Evolutionary conservation across 768 basidiomycete genomes (phyloP).

Genomic region (Tricholoma flavovirens): DNA sequence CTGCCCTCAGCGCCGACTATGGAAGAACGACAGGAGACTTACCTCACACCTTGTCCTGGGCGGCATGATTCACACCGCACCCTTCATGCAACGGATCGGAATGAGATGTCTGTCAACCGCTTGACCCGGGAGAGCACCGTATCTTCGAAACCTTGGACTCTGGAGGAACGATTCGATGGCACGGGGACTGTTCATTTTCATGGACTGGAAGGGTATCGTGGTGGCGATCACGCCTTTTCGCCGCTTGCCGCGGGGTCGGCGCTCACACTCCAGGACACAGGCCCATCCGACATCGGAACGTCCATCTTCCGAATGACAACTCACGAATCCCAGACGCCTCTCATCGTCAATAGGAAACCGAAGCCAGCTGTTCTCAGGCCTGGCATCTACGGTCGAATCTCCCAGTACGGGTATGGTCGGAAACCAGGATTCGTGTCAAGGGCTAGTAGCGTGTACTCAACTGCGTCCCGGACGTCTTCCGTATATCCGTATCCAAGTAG

Average conservation of each 20-base stretch:
- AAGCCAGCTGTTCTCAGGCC: conserved; percentile 11
- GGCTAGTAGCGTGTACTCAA: conserved; percentile 22
- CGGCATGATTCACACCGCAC: conserved; percentile 13
- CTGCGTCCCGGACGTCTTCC: conserved; percentile 14
- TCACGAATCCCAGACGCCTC: conserved; percentile 12
- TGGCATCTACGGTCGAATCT: conserved; percentile 1
- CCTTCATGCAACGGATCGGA: not conserved
- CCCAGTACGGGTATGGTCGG: conserved; percentile 3
- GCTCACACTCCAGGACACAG: not conserved
- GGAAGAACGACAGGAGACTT: conserved; percentile 15
- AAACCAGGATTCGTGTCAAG: conserved; percentile 12
- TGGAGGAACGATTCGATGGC: conserved; percentile 35
- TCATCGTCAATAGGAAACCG: conserved; percentile 8
- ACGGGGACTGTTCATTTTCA: conserved; percentile 33
- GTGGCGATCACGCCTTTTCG: conserved; percentile 7
- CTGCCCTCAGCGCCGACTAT: conserved; percentile 18
- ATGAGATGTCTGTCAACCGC: conserved; percentile 3
- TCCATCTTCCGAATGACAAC: conserved; percentile 8
- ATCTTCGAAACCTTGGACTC: conserved; percentile 28
- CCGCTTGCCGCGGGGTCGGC: conserved; percentile 1
- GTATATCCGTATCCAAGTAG: not conserved
- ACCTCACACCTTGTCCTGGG: conserved; percentile 19
- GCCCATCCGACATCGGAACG: conserved; percentile 6
- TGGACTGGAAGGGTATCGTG: conserved; percentile 14
- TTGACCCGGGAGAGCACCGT: conserved; percentile 13